Percentiles rank a stretch among this genome's conserved stretches.
Conservation (phyloP, 768 basidiomycete genomes). For the Leucosporidium yakuticum region DNA sequence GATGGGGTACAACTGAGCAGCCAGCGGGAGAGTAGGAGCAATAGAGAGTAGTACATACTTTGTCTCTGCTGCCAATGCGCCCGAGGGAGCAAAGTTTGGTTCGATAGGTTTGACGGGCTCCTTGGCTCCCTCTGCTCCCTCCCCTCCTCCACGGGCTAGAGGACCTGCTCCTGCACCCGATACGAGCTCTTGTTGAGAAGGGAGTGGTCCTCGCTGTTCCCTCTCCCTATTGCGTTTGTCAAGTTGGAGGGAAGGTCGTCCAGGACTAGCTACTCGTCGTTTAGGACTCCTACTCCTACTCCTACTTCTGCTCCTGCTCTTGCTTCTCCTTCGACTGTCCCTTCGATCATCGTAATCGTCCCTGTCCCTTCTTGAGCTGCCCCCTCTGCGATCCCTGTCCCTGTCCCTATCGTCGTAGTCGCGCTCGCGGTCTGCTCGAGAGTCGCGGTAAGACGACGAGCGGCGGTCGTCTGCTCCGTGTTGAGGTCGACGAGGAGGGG, state of each 20-base stretch:
- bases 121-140: constrained; percentile 32
- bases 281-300: background rate
- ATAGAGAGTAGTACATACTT: constrained; percentile 47
- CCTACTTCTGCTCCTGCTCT: background rate
- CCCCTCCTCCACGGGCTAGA: background rate
- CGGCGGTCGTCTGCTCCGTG: background rate
- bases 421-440: background rate
- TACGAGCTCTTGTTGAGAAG: too few relatives aligned
- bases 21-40: background rate
- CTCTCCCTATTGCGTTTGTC: background rate
- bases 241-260: background rate
- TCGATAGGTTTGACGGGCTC: constrained; percentile 57
- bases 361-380: background rate
- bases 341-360: background rate
- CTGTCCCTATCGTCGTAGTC: background rate
- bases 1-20: constrained; percentile 44
- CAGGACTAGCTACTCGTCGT: background rate
- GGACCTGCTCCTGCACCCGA: background rate
- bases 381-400: background rate
- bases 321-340: background rate
- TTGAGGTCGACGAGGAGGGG: background rate
- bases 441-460: too few relatives aligned
- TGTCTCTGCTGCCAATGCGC: constrained; percentile 89
- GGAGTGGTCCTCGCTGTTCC: background rate
- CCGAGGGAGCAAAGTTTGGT: constrained; percentile 83